phyloP scores from a whole-genome alignment of 83 land plant species.

The Picea abies region DNA sequence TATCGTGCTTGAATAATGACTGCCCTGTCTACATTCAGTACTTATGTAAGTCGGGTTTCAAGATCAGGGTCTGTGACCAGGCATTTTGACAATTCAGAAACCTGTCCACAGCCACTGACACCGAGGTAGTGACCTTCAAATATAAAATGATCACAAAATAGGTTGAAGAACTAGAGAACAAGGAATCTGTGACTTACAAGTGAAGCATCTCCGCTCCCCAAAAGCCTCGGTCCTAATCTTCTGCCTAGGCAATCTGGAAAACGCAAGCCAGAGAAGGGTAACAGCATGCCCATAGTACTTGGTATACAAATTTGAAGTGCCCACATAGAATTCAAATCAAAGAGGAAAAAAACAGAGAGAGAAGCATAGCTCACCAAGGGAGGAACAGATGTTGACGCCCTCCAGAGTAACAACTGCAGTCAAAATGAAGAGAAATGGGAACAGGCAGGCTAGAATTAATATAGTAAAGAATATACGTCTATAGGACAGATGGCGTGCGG shows the following conservation, averaged over 20 bases:
- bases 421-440: constrained; percentile 47
- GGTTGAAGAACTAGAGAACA: background rate
- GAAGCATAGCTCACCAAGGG: constrained; percentile 26
- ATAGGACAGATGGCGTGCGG: constrained; percentile 42
- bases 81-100: background rate
- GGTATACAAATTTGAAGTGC: background rate
- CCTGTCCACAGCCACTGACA: too few species aligned
- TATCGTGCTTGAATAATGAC: background rate
- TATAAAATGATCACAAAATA: background rate
- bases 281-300: background rate
- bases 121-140: background rate
- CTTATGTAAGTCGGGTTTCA: background rate
- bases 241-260: constrained; percentile 86
- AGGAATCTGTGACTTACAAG: constrained; percentile 35
- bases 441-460: constrained; percentile 34
- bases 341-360: background rate
- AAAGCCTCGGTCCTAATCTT: constrained; percentile 80
- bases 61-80: background rate
- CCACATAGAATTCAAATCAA: constrained; percentile 7
- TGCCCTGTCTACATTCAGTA: background rate
- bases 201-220: constrained; percentile 59
- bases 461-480: constrained; percentile 39
- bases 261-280: background rate
- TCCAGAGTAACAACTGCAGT: constrained; percentile 51
- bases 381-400: constrained; percentile 51